phyloP scores from a whole-genome alignment of 2,329 filamentous ascomycete species.

The Xylariaceae sp. region DNA sequence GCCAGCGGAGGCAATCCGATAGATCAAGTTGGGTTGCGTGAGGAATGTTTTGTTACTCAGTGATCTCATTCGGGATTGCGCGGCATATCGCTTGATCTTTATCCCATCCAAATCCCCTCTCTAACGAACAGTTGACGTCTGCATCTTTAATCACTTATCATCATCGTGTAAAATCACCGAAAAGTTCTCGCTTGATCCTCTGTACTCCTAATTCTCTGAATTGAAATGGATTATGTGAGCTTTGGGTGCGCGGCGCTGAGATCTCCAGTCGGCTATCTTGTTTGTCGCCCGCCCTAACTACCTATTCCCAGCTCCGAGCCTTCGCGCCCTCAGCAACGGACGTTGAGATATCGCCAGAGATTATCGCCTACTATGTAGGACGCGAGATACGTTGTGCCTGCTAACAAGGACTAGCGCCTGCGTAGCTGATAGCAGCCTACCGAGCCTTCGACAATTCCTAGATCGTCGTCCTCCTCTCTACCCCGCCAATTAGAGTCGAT shows the following conservation, averaged over 20 bases:
- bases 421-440: slow-evolving; percentile 9
- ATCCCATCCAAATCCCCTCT: neutral
- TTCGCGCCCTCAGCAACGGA: slow-evolving; percentile 1
- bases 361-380: neutral
- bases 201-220: too few species aligned
- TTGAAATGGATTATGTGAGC: too few species aligned
- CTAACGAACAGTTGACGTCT: slow-evolving; percentile 3
- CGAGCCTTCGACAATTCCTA: slow-evolving; percentile 1
- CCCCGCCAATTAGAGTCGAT: slow-evolving; percentile 15
- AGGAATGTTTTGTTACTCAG: slow-evolving; percentile 5
- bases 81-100: neutral
- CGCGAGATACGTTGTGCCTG: neutral
- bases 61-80: slow-evolving; percentile 23
- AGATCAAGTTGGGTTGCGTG: slow-evolving; percentile 11
- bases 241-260: too few species aligned
- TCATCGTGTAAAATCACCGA: slow-evolving; percentile 1
- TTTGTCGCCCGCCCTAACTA: slow-evolving; percentile 6
- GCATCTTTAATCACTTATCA: neutral
- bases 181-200: too few species aligned
- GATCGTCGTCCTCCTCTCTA: slow-evolving; percentile 1
- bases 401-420: slow-evolving; percentile 2
- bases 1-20: slow-evolving; percentile 4
- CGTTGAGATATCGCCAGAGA: neutral
- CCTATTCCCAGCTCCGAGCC: neutral
- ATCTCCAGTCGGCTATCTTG: neutral